Conservation (phyloP, 306 rosid genomes). For the Medicago arabica region DNA sequence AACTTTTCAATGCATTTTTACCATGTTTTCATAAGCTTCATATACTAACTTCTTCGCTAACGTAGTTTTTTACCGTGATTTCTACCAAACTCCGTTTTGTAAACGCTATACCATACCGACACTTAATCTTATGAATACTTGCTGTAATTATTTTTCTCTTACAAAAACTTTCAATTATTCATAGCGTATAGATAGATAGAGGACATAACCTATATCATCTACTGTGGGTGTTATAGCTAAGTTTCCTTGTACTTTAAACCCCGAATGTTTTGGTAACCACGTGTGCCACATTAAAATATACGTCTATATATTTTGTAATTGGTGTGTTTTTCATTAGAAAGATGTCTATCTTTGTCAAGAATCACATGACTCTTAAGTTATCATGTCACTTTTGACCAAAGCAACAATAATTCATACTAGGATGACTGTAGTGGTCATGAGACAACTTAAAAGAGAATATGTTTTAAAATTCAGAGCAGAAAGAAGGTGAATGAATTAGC, state of each 20-base stretch:
- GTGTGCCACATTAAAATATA: conserved; percentile 5
- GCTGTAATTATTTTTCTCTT: background rate
- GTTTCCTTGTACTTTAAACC: background rate
- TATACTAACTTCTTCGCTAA: too few relatives aligned
- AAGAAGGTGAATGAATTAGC: conserved; percentile 48
- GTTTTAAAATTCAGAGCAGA: conserved; percentile 38
- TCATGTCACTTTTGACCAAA: conserved; percentile 46
- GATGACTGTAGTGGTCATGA: conserved; percentile 28
- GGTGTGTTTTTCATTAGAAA: conserved; percentile 2
- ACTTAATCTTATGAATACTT: too few relatives aligned
- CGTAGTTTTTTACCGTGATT: too few relatives aligned
- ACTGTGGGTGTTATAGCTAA: background rate
- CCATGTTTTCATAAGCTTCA: too few relatives aligned
- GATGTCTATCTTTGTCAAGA: background rate
- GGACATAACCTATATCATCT: background rate
- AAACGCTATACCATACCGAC: too few relatives aligned
- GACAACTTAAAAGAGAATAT: conserved; percentile 22
- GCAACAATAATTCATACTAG: conserved; percentile 35
- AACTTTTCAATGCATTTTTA: too few relatives aligned
- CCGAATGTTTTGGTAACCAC: conserved; percentile 11
- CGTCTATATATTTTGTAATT: background rate
- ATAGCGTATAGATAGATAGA: background rate
- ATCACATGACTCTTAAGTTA: conserved; percentile 33
- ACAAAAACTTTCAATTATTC: background rate
- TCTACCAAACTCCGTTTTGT: too few relatives aligned